phyloP scores from a whole-genome alignment of 129 eudicot genomes.

The Artemisia argyi region DNA sequence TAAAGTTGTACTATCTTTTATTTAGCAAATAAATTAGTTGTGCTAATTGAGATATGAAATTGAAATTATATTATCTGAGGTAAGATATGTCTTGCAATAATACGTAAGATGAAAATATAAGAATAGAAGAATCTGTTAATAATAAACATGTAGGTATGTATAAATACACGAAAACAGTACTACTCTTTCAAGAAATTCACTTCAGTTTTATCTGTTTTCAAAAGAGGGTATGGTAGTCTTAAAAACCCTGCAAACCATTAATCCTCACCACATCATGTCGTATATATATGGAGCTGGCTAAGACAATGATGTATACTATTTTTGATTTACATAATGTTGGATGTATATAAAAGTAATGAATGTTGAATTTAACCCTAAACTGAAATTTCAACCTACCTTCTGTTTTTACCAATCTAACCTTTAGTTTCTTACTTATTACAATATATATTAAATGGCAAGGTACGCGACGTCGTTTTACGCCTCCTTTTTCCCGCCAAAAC shows the following conservation, averaged over 20 bases:
- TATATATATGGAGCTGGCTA: conserved; percentile 32
- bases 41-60: too few species aligned
- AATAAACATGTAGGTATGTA: conserved; percentile 30
- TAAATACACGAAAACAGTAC: conserved; percentile 26
- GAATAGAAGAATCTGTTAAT: conserved; percentile 30
- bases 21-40: too few species aligned
- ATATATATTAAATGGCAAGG: not conserved
- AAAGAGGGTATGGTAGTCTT: conserved; percentile 13
- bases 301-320: conserved; percentile 25
- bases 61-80: too few species aligned
- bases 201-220: conserved; percentile 12
- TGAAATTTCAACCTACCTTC: conserved; percentile 15
- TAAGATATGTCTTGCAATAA: too few species aligned
- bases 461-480: too few species aligned
- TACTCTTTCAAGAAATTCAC: conserved; percentile 25
- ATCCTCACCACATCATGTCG: conserved; percentile 29
- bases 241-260: conserved; percentile 21
- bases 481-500: too few species aligned
- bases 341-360: conserved; percentile 27
- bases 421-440: not conserved
- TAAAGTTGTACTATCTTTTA: too few species aligned
- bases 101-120: conserved; percentile 13
- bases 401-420: conserved; percentile 24
- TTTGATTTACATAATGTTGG: conserved; percentile 13
- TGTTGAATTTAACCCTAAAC: conserved; percentile 25